These are phyloP conservation scores for Gymnopilus junonius DNA, from an alignment of 768 basidiomycete species.

Conservation along the genomic window DNA sequence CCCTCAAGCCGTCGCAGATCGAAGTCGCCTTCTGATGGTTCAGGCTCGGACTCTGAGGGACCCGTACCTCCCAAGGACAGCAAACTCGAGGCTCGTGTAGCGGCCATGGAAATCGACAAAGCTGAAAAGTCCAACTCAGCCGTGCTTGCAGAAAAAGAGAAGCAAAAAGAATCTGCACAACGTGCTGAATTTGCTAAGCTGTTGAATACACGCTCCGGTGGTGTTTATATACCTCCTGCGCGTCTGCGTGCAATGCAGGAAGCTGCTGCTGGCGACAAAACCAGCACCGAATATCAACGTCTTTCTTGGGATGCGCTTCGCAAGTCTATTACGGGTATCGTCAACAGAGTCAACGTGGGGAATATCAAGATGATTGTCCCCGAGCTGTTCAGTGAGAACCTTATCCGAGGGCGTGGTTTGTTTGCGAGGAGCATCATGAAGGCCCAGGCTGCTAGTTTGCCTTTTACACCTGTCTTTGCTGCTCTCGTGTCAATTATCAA, in stretches of 20 bases:
- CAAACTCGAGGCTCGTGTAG: constrained; percentile 73
- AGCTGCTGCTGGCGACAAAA: constrained; percentile 81
- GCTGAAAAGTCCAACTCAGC: constrained; percentile 49
- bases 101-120: constrained; percentile 66
- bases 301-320: constrained; percentile 97
- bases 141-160: constrained; percentile 36
- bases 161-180: constrained; percentile 62
- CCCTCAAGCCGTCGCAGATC: constrained; percentile 50
- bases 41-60: constrained; percentile 52
- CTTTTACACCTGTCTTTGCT: constrained; percentile 97
- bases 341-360: constrained; percentile 96
- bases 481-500: constrained; percentile 94
- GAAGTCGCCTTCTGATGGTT: constrained; percentile 41
- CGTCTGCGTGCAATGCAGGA: constrained; percentile 89
- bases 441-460: constrained; percentile 94
- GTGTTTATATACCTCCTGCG: constrained; percentile 96
- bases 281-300: constrained; percentile 88
- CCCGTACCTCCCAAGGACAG: constrained; percentile 80
- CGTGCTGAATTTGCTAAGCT: constrained; percentile 92
- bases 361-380: constrained; percentile 96
- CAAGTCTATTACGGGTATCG: constrained; percentile 98
- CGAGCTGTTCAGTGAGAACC: constrained; percentile 91
- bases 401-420: constrained; percentile 90
- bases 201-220: constrained; percentile 80
- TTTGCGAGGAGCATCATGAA: constrained; percentile 97